Evolutionary conservation across 495 filamentous ascomycete species (phyloP).

Genomic region (Tuber microsphaerosporum): DNA sequence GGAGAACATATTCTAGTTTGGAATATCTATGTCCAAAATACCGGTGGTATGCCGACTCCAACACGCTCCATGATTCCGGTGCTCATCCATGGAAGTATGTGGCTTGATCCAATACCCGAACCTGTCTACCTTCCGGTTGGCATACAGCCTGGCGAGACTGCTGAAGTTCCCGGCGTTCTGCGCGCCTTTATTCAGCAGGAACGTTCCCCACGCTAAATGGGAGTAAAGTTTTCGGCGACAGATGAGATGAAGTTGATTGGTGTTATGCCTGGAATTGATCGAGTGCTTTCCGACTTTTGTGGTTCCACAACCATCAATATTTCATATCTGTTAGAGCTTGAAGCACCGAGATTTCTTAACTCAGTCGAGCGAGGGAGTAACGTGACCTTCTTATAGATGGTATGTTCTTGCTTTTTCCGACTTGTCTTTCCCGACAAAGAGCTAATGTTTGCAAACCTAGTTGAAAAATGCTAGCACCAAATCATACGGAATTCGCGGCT

Average conservation of each 20-base stretch:
- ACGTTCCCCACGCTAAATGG: slow-evolving; percentile 13
- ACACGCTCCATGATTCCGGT: slow-evolving; percentile 22
- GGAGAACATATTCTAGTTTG: slow-evolving; percentile 46
- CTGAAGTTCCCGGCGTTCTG: slow-evolving; percentile 24
- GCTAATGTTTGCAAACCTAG: slow-evolving; percentile 10
- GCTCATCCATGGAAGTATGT: slow-evolving; percentile 14
- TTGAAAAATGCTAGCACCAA: slow-evolving; percentile 30
- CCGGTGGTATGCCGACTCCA: slow-evolving; percentile 38
- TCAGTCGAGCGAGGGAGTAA: slow-evolving; percentile 27
- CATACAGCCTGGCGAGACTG: slow-evolving; percentile 31
- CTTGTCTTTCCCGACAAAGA: not conserved
- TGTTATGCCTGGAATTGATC: slow-evolving; percentile 26
- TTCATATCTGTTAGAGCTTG: slow-evolving; percentile 25
- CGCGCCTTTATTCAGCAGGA: slow-evolving; percentile 29
- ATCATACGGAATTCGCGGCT: slow-evolving; percentile 19
- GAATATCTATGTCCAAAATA: slow-evolving; percentile 45
- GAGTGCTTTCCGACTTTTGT: slow-evolving; percentile 20
- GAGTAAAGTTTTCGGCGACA: slow-evolving; percentile 16
- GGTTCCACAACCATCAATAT: slow-evolving; percentile 12
- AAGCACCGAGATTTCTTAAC: slow-evolving; percentile 16
- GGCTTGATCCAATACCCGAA: slow-evolving; percentile 29
- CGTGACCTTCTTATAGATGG: slow-evolving; percentile 31
- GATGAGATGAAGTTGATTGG: slow-evolving; percentile 20
- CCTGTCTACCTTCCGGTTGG: slow-evolving; percentile 28
- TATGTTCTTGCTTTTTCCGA: not conserved